Evolutionary conservation across 2,329 filamentous ascomycete genomes (phyloP), one percentile per base, ranked within the genome.

Genomic region (Sphaerulina vaccinii): DNA sequence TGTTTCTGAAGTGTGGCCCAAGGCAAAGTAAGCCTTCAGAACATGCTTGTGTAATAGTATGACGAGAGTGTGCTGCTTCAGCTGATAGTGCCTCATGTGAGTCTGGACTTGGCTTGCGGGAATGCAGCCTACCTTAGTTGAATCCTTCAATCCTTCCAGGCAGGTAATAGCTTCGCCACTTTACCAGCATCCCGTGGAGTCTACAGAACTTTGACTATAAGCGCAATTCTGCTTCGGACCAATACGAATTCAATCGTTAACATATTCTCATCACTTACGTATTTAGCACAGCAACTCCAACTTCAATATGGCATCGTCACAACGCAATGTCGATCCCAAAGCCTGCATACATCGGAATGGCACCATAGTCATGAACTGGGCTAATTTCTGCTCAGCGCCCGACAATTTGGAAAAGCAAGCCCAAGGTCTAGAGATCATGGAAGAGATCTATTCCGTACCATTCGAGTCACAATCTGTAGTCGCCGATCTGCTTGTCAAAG

Each of bases 1-100:
- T 43, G 60, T 68, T 6, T 50, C 45, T 7, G 59, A 63, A 38
- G 62, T 63, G 19, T 65, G 64, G 64, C 55, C 57, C 10, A 58
- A 57, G 44, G 55, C 53, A 32, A 61, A 58, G 44, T 41, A 45
- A 16, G 15, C 6, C 21, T n/a, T 37, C 35, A 37, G n/a, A 37
- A 19, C 9, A 10, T 37, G 35, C 16, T 37, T 16, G 9, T 10
- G 18, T 19, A 6, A 5, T 10, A 15, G 35, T 7, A 16, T n/a
- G 15, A n/a, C 35, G 35, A 3, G n/a, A 37, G n/a, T n/a, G n/a
- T n/a, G n/a, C n/a, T n/a, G n/a, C n/a, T n/a, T n/a, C n/a, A n/a
- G n/a, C n/a, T n/a, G n/a, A n/a, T n/a, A n/a, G 27, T 32, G 10
- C 27, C 27, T 11, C 3, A 32, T 32, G 27, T 13, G 27, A 10